Evolutionary conservation across 2,329 filamentous ascomycete species (phyloP).

Genomic region (Neofusicoccum parvum): DNA sequence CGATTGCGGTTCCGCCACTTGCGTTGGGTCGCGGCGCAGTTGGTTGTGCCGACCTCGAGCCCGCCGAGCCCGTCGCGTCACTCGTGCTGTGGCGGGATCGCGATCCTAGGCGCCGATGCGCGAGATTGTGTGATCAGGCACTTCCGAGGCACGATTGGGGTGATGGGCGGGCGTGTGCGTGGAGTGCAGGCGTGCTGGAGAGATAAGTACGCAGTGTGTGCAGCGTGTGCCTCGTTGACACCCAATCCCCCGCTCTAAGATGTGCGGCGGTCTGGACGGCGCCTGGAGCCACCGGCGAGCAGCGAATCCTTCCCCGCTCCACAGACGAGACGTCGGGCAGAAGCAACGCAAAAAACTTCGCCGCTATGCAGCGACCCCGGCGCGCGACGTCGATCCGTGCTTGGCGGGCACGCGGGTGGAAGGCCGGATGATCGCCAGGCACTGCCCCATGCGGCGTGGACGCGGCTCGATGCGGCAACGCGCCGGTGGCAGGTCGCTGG

Average conservation of each 20-base stretch:
- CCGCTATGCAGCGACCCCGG: too few species aligned
- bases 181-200: neutral
- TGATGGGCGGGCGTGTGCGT: neutral
- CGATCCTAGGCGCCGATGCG: neutral
- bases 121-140: neutral
- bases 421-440: neutral
- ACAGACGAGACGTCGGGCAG: neutral
- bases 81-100: neutral
- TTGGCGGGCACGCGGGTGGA: constrained; percentile 3
- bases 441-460: neutral
- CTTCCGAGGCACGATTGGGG: neutral
- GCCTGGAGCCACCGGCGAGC: neutral
- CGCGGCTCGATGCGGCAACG: neutral
- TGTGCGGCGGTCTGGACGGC: too few species aligned
- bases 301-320: neutral
- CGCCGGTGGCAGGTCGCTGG: neutral
- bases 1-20: too few species aligned
- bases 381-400: neutral
- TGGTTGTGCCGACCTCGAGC: too few species aligned
- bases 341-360: neutral
- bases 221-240: neutral
- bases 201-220: neutral
- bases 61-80: too few species aligned
- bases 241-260: neutral
- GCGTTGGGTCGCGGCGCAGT: too few species aligned